Evolutionary conservation across 768 basidiomycete species (phyloP), one percentile per base, ranked within the genome.

Genomic region (Naematelia aurantialba): DNA sequence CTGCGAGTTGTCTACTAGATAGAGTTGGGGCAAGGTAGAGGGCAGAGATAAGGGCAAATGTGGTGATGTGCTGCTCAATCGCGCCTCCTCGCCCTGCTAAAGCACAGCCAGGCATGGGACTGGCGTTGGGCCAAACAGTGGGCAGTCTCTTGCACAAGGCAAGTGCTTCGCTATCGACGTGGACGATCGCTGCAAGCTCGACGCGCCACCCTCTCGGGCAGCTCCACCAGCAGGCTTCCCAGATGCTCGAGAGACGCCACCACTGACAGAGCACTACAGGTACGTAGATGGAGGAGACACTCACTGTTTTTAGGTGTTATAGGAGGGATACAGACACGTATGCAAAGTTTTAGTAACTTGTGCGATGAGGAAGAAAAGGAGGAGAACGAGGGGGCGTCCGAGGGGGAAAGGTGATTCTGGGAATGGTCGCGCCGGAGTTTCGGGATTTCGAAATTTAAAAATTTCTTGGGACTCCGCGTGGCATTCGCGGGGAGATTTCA

Each of bases 301-400:
- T 47, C 46, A 47, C 46, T 47, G 46, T 47, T 19, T 21, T 47
- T 21, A 26, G 5, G n/a, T 47, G 46, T 21, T 47, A 8, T 47
- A 47, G 25, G 25, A 21, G 19, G 25, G 8, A 21, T 8, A 19
- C 11, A 47, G 25, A 12, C 42, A 47, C 8, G 46, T 47, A 26
- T 5, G n/a, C 25, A 26, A 47, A 21, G 46, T 47, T 47, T 47
- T 47, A 5, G 17, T 39, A 39, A 39, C 34, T 39, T 47, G 46
- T 47, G 46, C n/a, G 46, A 26, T 19, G 25, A 47, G 25, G 19
- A 47, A 47, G 46, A 47, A 47, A 47, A 19, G 25, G 46, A 11
- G 21, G 46, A 47, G 19, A 19, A 47, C n/a, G 46, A 19, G 46
- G 46, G 46, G 46, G 34, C 34, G 34, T 17, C 17, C 34, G 34